phyloP scores from a whole-genome alignment of 345 rosid genomes.

The Dovyalis caffra region DNA sequence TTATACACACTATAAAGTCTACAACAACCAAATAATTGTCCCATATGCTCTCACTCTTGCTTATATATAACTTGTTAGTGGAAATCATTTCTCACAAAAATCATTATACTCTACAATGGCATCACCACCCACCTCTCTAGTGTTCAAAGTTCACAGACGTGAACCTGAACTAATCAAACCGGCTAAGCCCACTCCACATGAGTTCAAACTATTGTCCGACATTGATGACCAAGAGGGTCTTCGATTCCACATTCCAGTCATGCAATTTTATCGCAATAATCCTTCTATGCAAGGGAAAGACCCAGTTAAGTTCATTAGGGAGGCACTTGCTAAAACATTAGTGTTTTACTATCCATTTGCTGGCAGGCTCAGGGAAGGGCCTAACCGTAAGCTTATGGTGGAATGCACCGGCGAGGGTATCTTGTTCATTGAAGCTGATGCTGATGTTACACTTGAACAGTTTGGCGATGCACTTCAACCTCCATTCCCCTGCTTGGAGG shows the following conservation, averaged over 20 bases:
- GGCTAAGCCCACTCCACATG: constrained; percentile 21
- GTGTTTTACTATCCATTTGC: no score
- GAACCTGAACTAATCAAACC: constrained; percentile 25
- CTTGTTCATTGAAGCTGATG: constrained; percentile 24
- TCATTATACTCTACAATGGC: neutral
- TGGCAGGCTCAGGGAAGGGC: no score
- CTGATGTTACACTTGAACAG: constrained; percentile 10
- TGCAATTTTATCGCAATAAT: constrained; percentile 5
- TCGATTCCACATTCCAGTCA: constrained; percentile 17
- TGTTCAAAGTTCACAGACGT: constrained; percentile 19
- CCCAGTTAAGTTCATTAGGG: constrained; percentile 12
- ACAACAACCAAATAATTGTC: no score
- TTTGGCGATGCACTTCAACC: constrained; percentile 17
- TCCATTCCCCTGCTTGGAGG: constrained; percentile 17
- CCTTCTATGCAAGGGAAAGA: constrained; percentile 21
- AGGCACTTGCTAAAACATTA: constrained; percentile 17
- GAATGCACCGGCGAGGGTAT: no score
- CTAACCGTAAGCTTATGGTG: no score
- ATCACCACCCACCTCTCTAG: neutral
- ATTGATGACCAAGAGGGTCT: constrained; percentile 28
- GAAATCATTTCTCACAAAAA: neutral
- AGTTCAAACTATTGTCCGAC: constrained; percentile 18
- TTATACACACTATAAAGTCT: no score
- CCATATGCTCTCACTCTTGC: no score
- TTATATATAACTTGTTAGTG: no score